Percentiles rank a stretch among this genome's conserved stretches.
Evolutionary conservation across 148 eudicot genomes (phyloP).

Genomic region (Polygonum aviculare): DNA sequence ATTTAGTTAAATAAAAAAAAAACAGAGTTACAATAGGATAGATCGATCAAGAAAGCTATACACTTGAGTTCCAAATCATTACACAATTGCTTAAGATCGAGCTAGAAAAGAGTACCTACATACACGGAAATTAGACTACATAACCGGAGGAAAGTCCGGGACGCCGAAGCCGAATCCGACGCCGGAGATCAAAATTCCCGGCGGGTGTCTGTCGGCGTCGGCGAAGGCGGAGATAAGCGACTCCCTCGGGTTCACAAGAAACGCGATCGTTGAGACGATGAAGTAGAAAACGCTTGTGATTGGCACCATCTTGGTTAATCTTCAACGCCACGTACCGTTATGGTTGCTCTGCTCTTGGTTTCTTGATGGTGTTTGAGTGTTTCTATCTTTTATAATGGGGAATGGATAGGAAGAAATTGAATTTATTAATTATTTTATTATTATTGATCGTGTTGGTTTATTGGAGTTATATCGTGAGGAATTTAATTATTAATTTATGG

Average conservation of each 20-base stretch:
- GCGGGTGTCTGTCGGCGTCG: not conserved
- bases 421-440: not conserved
- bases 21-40: too few species aligned
- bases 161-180: conserved; percentile 4
- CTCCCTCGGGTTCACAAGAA: not conserved
- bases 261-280: not conserved
- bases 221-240: not conserved
- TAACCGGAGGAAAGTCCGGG: not conserved
- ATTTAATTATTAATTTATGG: not conserved
- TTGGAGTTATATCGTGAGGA: not conserved
- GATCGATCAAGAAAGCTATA: too few species aligned
- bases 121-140: not conserved
- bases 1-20: too few species aligned
- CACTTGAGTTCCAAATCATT: too few species aligned
- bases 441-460: not conserved
- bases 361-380: not conserved
- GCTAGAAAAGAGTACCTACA: too few species aligned
- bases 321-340: not conserved
- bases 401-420: not conserved
- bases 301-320: not conserved
- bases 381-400: not conserved
- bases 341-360: not conserved
- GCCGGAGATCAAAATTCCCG: not conserved
- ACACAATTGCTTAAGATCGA: too few species aligned
- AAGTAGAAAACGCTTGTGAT: not conserved